Conservation (phyloP, 2,329 filamentous ascomycete genomes). For the Neofusicoccum umdonicola region DNA sequence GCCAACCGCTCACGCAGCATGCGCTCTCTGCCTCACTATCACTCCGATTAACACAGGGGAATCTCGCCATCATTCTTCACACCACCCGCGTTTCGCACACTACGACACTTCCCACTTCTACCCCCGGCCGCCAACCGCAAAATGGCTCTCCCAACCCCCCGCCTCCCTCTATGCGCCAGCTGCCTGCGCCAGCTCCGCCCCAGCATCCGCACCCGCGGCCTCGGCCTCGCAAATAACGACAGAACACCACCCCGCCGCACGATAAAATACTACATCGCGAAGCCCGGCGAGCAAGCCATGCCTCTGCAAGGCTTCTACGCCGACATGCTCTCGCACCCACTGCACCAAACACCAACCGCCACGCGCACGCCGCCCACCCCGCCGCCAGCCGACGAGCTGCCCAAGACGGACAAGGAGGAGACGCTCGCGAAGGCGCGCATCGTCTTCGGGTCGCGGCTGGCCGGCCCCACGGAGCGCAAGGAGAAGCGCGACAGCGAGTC, state of each 20-base stretch:
- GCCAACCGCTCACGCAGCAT: neutral
- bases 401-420: slow-evolving; percentile 52
- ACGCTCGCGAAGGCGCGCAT: slow-evolving; percentile 61
- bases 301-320: slow-evolving; percentile 40
- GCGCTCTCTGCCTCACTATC: neutral
- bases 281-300: slow-evolving; percentile 36
- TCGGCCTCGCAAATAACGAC: slow-evolving; percentile 33
- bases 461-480: slow-evolving; percentile 68
- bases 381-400: slow-evolving; percentile 35
- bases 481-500: slow-evolving; percentile 60
- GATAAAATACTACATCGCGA: slow-evolving; percentile 33
- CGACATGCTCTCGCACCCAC: slow-evolving; percentile 35
- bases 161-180: slow-evolving; percentile 1
- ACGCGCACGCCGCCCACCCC: slow-evolving; percentile 32
- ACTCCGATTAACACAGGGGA: no score
- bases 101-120: neutral
- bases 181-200: slow-evolving; percentile 17
- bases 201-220: slow-evolving; percentile 9
- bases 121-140: no score
- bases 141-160: neutral
- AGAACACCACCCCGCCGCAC: slow-evolving; percentile 33
- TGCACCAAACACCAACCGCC: slow-evolving; percentile 15
- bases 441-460: slow-evolving; percentile 78
- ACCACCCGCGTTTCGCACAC: no score
- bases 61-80: no score